Evolutionary conservation across 805 yeast species (phyloP).

Genomic region (Candida chilensis): DNA sequence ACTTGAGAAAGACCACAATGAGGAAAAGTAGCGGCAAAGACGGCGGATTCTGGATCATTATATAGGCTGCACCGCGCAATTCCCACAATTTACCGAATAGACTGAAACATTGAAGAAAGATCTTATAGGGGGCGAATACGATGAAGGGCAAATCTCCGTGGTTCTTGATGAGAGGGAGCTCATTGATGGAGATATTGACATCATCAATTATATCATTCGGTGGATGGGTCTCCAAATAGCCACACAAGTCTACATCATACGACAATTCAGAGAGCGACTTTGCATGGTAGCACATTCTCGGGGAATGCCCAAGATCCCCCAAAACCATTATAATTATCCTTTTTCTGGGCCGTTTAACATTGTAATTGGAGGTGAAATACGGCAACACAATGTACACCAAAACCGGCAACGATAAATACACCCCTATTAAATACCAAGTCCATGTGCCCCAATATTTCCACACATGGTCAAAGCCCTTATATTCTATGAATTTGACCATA

Average conservation of each 20-base stretch:
- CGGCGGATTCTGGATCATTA: constrained; percentile 89
- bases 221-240: constrained; percentile 57
- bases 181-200: constrained; percentile 40
- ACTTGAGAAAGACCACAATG: constrained; percentile 40
- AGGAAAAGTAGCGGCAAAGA: constrained; percentile 73
- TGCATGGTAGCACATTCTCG: constrained; percentile 90
- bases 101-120: constrained; percentile 40
- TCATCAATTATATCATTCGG: constrained; percentile 43
- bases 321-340: constrained; percentile 73
- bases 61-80: constrained; percentile 53
- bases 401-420: constrained; percentile 23
- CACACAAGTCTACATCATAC: constrained; percentile 75
- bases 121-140: constrained; percentile 50
- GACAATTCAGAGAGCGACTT: constrained; percentile 61
- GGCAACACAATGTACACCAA: constrained; percentile 23
- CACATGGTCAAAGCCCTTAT: constrained; percentile 11
- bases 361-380: constrained; percentile 7
- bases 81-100: constrained; percentile 39
- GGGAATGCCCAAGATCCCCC: constrained; percentile 94
- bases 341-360: constrained; percentile 12
- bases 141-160: constrained; percentile 37
- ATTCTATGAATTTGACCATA: constrained; percentile 5
- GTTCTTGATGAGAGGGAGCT: constrained; percentile 32
- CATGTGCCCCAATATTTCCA: constrained; percentile 17
- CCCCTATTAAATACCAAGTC: constrained; percentile 22